Percentiles rank a stretch among this genome's conserved stretches.
phyloP scores from a whole-genome alignment of 2,329 filamentous ascomycete genomes.

The Phaeosphaeria sp. region DNA sequence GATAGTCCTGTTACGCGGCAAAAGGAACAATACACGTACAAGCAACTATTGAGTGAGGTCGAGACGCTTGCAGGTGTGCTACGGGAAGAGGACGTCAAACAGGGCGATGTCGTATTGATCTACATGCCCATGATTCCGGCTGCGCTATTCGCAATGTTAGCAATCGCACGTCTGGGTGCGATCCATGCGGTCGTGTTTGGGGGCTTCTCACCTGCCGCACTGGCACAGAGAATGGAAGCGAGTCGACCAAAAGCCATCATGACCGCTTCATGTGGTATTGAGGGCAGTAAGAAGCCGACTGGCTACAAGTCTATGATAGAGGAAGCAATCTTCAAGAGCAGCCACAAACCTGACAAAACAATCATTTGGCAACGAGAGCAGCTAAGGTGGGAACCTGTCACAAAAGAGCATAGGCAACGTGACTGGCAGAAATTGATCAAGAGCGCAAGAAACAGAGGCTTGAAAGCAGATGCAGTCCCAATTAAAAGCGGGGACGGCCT shows the following conservation, averaged over 20 bases:
- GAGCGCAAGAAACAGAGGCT: constrained; percentile 69
- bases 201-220: constrained; percentile 80
- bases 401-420: constrained; percentile 71
- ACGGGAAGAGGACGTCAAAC: constrained; percentile 79
- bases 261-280: constrained; percentile 91
- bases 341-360: constrained; percentile 73
- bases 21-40: constrained; percentile 78
- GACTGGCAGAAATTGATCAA: constrained; percentile 81
- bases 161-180: constrained; percentile 80
- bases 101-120: constrained; percentile 85
- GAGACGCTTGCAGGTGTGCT: constrained; percentile 82
- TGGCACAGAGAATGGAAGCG: constrained; percentile 88
- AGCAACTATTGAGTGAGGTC: constrained; percentile 77
- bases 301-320: constrained; percentile 77
- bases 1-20: constrained; percentile 82
- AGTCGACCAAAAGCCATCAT: constrained; percentile 77
- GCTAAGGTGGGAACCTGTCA: constrained; percentile 73
- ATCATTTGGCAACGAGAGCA: constrained; percentile 86
- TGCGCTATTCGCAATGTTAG: constrained; percentile 84
- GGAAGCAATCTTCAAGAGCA: constrained; percentile 71
- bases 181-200: constrained; percentile 94
- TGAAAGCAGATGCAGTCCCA: constrained; percentile 77
- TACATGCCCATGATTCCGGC: constrained; percentile 99
- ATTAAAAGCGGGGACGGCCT: constrained; percentile 78
- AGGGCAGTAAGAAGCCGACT: constrained; percentile 80